A percentile compares a stretch with the other conserved stretches of the same genome.
phyloP scores from a whole-genome alignment of 2,329 filamentous ascomycete genomes.

The Talaromyces verruculosus region DNA sequence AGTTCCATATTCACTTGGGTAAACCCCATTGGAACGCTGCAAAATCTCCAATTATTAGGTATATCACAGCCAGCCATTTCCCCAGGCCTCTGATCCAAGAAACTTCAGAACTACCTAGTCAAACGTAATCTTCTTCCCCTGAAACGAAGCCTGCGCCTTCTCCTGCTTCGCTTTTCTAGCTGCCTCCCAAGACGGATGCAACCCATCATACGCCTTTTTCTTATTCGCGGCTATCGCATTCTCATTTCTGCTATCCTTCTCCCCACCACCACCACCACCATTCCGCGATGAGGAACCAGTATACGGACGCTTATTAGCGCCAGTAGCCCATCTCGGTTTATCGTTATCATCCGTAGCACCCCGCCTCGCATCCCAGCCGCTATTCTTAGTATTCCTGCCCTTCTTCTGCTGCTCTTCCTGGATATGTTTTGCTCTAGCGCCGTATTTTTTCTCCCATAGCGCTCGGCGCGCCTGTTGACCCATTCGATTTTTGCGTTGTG shows the following conservation, averaged over 20 bases:
- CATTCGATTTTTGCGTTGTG: conserved; percentile 59
- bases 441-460: conserved; percentile 64
- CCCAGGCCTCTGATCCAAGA: background rate
- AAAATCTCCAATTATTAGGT: background rate
- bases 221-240: conserved; percentile 18
- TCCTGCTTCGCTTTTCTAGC: conserved; percentile 62
- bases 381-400: conserved; percentile 40
- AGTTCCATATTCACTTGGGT: no score
- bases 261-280: background rate
- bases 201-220: conserved; percentile 40
- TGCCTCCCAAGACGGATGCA: conserved; percentile 67
- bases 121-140: conserved; percentile 64
- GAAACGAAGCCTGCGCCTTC: conserved; percentile 50
- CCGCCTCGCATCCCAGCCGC: conserved; percentile 59
- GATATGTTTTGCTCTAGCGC: conserved; percentile 59
- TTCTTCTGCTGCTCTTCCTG: conserved; percentile 34
- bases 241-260: conserved; percentile 27
- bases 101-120: conserved; percentile 43
- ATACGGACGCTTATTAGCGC: conserved; percentile 23
- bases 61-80: background rate
- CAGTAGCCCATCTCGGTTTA: conserved; percentile 24
- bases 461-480: conserved; percentile 62
- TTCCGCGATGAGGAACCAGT: background rate
- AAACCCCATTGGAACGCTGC: background rate
- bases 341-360: conserved; percentile 50